These are phyloP conservation scores for Tuctoria greenei DNA, from an alignment of 176 grass and related monocot species.

Conservation along the genomic window DNA sequence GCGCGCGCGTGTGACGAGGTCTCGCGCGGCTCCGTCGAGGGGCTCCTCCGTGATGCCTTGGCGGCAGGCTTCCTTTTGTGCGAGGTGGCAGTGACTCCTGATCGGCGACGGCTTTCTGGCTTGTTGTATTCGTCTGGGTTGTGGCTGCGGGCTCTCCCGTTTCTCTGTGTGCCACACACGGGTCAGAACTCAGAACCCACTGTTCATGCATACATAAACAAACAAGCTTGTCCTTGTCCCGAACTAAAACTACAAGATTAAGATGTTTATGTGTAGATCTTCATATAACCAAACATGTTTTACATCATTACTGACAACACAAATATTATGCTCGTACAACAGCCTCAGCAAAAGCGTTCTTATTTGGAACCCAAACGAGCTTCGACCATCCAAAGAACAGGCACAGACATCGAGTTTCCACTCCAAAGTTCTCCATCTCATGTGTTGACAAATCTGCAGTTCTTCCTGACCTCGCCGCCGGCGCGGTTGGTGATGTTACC, in stretches of 20 bases:
- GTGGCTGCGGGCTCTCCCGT: too few species aligned
- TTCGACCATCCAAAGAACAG: conserved; percentile 25
- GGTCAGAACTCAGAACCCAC: too few species aligned
- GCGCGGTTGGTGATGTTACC: conserved; percentile 87
- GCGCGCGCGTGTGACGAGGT: too few species aligned
- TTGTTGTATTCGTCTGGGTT: too few species aligned
- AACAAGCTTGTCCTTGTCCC: too few species aligned
- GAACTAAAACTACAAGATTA: background rate
- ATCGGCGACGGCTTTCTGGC: too few species aligned
- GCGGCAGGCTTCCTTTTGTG: too few species aligned
- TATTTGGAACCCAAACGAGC: conserved; percentile 25
- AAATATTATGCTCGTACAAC: conserved; percentile 21
- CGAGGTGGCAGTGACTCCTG: too few species aligned
- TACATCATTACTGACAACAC: background rate
- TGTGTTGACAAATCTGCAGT: conserved; percentile 93
- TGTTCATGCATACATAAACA: too few species aligned
- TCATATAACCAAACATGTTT: conserved; percentile 5
- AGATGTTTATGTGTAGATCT: background rate
- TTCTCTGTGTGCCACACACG: too few species aligned
- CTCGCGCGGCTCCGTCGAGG: too few species aligned
- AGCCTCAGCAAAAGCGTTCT: conserved; percentile 28
- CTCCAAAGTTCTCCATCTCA: conserved; percentile 10
- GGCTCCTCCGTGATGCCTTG: too few species aligned
- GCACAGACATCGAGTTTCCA: conserved; percentile 5
- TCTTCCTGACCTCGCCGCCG: conserved; percentile 90